Evolutionary conservation across 179 eudicot species (phyloP), one percentile per base, ranked within the genome.

Genomic region (Beta macrorhiza): DNA sequence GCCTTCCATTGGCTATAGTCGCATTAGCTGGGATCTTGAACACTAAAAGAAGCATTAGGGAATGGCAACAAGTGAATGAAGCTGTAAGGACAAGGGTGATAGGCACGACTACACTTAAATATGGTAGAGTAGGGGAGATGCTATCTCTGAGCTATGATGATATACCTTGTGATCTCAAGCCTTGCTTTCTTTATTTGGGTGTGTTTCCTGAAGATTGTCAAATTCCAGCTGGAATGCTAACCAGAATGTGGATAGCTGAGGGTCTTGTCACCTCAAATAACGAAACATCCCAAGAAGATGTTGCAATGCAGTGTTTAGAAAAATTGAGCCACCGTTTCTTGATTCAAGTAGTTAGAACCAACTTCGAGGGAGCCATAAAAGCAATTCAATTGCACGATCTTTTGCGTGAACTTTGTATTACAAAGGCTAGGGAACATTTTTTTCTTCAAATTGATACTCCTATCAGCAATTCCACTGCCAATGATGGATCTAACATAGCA

Each of bases 231-330:
- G 87, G 88, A 67, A 82, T 75, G 79, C 62, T 92, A 67, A 88
- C 88, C 42, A 69, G 90, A 58, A 86, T 90, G 83, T 92, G 96
- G 96, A 81, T 89, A 59, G 90, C 93, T 0, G 93, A 90, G 78
- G 91, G 91, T 52, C 86, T 89, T 64, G 75, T 90, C 32, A 10
- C 56, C 44, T 84, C 86, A 73, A 74, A 83, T 56, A 81, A 62
- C 64, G 90, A 87, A 14, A 75, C 82, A 56, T 67, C 88, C 19
- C 25, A 80, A 37, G 94, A 91, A 73, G 91, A 91, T 56, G 82
- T 77, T 11, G 96, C 88, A 73, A 85, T 83, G 75, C 86, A 82
- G 9, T 76, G 77, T 29, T 84, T 92, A 16, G 82, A 78, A 5
- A 91, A 92, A 79, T 86, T 92, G 53, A 85, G 87, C 62, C 68